Percentiles rank a stretch among this genome's conserved stretches.
Conservation (phyloP, 345 rosid genomes). For the Ceriops decandra region DNA sequence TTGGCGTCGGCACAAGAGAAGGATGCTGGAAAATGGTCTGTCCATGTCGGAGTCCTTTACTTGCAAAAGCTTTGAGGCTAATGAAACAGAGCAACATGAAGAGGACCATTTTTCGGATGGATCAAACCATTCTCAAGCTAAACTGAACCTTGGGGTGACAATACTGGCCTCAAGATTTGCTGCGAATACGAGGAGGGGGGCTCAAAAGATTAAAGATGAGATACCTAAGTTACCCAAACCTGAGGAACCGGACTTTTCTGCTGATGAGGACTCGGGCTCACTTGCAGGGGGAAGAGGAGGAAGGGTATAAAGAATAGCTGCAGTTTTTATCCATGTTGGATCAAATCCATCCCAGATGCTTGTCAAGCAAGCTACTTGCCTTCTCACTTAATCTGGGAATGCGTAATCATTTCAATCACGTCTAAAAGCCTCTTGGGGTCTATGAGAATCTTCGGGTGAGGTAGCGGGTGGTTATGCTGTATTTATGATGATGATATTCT, state of each 20-base stretch:
- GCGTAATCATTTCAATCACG: too few relatives aligned
- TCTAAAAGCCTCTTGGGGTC: too few relatives aligned
- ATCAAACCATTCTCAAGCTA: slow-evolving; percentile 40
- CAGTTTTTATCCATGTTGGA: too few relatives aligned
- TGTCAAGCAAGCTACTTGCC: too few relatives aligned
- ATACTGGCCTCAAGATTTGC: slow-evolving; percentile 9
- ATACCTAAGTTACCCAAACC: slow-evolving; percentile 45
- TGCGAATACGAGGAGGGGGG: slow-evolving; percentile 12
- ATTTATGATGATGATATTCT: too few relatives aligned
- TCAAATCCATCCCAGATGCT: too few relatives aligned
- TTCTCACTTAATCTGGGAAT: too few relatives aligned
- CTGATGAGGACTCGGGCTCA: neutral
- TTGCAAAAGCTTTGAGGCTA: slow-evolving; percentile 14
- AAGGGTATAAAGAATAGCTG: too few relatives aligned
- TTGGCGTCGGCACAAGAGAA: slow-evolving; percentile 17
- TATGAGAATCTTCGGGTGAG: too few relatives aligned
- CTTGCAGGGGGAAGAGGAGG: too few relatives aligned
- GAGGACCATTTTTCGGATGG: slow-evolving; percentile 9
- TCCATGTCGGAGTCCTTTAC: slow-evolving; percentile 43
- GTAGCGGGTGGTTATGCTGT: too few relatives aligned
- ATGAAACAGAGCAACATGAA: neutral
- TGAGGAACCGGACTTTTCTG: slow-evolving; percentile 9
- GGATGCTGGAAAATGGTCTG: slow-evolving; percentile 24
- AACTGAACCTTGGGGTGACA: slow-evolving; percentile 57
- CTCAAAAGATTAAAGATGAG: slow-evolving; percentile 59